Evolutionary conservation across 306 rosid species (phyloP).

Genomic region (Astragalus membranaceus): DNA sequence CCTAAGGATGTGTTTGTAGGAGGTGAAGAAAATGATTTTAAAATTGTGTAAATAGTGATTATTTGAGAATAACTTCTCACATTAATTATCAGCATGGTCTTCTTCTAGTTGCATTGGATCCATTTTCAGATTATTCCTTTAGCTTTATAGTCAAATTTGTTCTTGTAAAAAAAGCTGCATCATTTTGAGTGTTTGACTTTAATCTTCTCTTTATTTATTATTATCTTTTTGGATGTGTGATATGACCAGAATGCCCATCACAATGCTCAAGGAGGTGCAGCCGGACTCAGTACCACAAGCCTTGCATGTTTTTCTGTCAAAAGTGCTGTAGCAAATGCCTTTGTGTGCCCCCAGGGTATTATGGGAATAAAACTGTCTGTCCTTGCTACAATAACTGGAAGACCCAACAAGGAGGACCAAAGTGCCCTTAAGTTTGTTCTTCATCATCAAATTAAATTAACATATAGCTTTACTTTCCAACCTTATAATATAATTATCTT

Average conservation of each 20-base stretch:
- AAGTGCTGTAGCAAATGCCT: constrained; percentile 81
- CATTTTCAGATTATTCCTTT: background rate
- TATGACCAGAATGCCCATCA: constrained; percentile 72
- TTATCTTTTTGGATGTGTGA: background rate
- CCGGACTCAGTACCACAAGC: constrained; percentile 72
- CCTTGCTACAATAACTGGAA: constrained; percentile 98
- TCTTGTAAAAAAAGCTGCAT: constrained; percentile 18
- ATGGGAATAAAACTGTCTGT: constrained; percentile 81
- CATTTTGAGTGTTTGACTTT: constrained; percentile 16
- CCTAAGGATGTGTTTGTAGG: too few species aligned
- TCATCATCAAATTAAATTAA: background rate
- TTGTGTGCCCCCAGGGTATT: constrained; percentile 87
- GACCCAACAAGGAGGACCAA: constrained; percentile 86
- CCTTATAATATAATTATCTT: background rate
- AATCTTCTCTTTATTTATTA: background rate
- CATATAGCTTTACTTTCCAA: background rate
- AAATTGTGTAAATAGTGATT: too few species aligned
- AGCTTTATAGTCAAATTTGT: constrained; percentile 2
- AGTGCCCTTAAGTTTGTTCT: constrained; percentile 54
- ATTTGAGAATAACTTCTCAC: too few species aligned
- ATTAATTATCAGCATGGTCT: too few species aligned
- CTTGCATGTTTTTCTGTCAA: constrained; percentile 84
- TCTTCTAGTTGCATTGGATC: background rate
- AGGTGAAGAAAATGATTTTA: too few species aligned
- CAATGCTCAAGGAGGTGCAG: constrained; percentile 69